phyloP scores from a whole-genome alignment of 2,329 filamentous ascomycete genomes.

The Tricladium varicosporioides region DNA sequence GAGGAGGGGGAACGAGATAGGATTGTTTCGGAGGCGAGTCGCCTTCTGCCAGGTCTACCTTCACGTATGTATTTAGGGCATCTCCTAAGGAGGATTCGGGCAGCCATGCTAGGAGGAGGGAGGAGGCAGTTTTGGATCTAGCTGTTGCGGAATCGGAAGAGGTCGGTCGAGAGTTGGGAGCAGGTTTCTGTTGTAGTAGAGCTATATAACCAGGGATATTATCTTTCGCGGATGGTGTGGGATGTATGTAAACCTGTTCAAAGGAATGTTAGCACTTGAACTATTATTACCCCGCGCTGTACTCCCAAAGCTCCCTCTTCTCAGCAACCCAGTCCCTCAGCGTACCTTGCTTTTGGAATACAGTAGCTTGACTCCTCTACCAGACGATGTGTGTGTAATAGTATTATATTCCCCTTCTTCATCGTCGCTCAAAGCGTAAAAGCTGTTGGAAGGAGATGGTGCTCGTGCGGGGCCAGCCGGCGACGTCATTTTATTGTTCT shows the following conservation, averaged over 20 bases:
- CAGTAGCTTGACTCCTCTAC: constrained; percentile 85
- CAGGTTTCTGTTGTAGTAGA: constrained; percentile 81
- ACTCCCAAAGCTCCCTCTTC: not conserved
- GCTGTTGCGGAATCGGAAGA: constrained; percentile 39
- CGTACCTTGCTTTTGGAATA: constrained; percentile 94
- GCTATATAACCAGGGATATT: constrained; percentile 95
- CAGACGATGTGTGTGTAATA: constrained; percentile 74
- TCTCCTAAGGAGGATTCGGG: constrained; percentile 87
- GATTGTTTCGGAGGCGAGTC: constrained; percentile 80
- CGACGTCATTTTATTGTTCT: constrained; percentile 30
- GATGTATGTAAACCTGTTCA: constrained; percentile 86
- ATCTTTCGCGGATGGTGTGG: constrained; percentile 87
- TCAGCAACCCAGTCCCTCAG: constrained; percentile 2
- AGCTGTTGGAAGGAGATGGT: constrained; percentile 78
- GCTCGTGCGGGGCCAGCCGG: constrained; percentile 32
- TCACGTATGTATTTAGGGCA: constrained; percentile 85
- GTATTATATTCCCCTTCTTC: constrained; percentile 95
- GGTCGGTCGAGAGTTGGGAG: constrained; percentile 32
- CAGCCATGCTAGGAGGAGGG: constrained; percentile 87
- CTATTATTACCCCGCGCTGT: constrained; percentile 17
- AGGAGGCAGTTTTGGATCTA: constrained; percentile 56
- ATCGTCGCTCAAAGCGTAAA: constrained; percentile 95
- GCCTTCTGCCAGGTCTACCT: constrained; percentile 84
- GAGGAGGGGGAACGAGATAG: constrained; percentile 87
- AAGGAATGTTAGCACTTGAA: constrained; percentile 21